These are phyloP conservation scores for Ophiostoma pallidulum DNA, from an alignment of 2,329 filamentous ascomycete genomes.

Conservation along the genomic window DNA sequence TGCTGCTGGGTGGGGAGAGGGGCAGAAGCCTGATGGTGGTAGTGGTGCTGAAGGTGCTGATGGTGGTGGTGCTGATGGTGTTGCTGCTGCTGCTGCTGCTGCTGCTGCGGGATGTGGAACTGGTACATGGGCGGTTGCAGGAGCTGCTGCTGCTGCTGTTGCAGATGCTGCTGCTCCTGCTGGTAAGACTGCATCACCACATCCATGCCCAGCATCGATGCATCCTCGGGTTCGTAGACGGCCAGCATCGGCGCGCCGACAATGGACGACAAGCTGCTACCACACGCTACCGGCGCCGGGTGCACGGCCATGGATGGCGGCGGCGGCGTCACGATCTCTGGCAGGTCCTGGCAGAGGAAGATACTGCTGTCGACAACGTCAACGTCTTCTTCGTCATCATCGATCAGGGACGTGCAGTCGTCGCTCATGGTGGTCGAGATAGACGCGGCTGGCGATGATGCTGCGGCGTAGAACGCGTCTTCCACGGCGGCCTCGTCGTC, in stretches of 20 bases:
- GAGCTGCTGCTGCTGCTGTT: slow-evolving; percentile 5
- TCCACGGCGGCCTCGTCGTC: background rate
- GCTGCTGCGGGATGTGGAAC: background rate
- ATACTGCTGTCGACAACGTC: slow-evolving; percentile 27
- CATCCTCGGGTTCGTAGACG: slow-evolving; percentile 39
- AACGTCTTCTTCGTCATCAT: slow-evolving; percentile 20
- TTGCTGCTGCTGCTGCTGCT: slow-evolving; percentile 15
- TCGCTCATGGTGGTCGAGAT: slow-evolving; percentile 4
- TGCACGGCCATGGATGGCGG: slow-evolving; percentile 21
- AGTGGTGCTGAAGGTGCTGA: background rate
- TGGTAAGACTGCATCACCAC: background rate
- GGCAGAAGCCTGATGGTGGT: background rate
- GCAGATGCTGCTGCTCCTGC: slow-evolving; percentile 6
- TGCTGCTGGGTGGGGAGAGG: slow-evolving; percentile 1
- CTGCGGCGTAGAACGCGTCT: no score
- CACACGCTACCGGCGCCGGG: no score
- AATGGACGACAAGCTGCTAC: no score
- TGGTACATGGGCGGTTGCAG: slow-evolving; percentile 8
- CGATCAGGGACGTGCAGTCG: slow-evolving; percentile 7
- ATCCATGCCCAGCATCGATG: slow-evolving; percentile 24
- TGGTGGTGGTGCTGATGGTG: background rate
- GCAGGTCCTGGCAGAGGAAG: slow-evolving; percentile 35
- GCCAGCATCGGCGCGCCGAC: slow-evolving; percentile 16
- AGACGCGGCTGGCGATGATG: no score
- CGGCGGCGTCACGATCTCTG: slow-evolving; percentile 29